Conservation (phyloP, 495 filamentous ascomycete genomes). For the Lasiosphaeria ovina region DNA sequence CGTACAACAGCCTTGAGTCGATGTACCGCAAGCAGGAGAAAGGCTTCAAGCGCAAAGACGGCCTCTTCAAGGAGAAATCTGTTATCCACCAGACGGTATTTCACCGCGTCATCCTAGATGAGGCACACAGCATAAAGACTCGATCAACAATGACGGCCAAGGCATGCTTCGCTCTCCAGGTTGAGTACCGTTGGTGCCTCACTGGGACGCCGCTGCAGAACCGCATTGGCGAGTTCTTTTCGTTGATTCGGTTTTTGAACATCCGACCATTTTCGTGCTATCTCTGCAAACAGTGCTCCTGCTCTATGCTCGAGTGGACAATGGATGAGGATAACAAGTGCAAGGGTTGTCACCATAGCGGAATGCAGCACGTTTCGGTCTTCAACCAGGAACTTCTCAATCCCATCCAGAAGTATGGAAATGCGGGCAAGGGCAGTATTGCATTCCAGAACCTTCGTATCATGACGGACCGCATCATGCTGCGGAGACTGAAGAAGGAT, state of each 20-base stretch:
- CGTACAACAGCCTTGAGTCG: conserved; percentile 89
- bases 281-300: conserved; percentile 81
- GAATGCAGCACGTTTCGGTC: conserved; percentile 84
- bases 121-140: conserved; percentile 95
- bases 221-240: conserved; percentile 96
- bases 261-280: conserved; percentile 87
- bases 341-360: conserved; percentile 59
- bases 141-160: conserved; percentile 86
- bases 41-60: conserved; percentile 77
- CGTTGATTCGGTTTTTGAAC: conserved; percentile 85
- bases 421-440: conserved; percentile 52
- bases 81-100: conserved; percentile 82
- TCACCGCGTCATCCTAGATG: conserved; percentile 90
- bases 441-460: conserved; percentile 80
- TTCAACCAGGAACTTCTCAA: conserved; percentile 96
- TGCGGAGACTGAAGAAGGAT: conserved; percentile 87
- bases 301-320: conserved; percentile 79
- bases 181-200: conserved; percentile 88
- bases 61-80: conserved; percentile 70
- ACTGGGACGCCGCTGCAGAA: conserved; percentile 95
- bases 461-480: conserved; percentile 87
- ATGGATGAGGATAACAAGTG: conserved; percentile 67
- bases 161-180: conserved; percentile 85
- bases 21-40: conserved; percentile 90
- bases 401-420: conserved; percentile 61